Evolutionary conservation across 352 stramenopile species (phyloP).

Genomic region (Pythium insidiosum): DNA sequence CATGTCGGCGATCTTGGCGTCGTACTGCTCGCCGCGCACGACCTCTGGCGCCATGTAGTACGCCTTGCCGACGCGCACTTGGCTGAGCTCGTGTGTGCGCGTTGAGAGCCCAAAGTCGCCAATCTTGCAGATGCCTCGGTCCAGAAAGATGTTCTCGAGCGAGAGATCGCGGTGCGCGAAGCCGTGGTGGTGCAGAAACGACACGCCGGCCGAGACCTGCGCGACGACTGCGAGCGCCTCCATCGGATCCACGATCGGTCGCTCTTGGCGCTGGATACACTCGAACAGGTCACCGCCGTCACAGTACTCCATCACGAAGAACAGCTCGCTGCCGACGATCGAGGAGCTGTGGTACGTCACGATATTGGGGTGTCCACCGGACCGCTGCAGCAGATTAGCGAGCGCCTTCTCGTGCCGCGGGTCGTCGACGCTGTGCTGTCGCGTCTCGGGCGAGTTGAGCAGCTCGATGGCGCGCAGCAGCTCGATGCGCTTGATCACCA

Average conservation of each 20-base stretch:
- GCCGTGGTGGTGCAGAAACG: slow-evolving; percentile 31
- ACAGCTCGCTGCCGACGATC: slow-evolving; percentile 27
- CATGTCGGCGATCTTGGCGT: slow-evolving; percentile 38
- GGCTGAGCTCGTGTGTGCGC: slow-evolving; percentile 12
- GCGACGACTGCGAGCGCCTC: slow-evolving; percentile 26
- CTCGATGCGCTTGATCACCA: slow-evolving; percentile 44
- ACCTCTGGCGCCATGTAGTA: slow-evolving; percentile 65
- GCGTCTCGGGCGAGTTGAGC: slow-evolving; percentile 10
- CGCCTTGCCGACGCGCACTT: slow-evolving; percentile 42
- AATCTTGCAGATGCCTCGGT: slow-evolving; percentile 30
- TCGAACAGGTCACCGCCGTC: slow-evolving; percentile 34
- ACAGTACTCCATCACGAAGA: slow-evolving; percentile 54
- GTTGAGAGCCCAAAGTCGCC: slow-evolving; percentile 49
- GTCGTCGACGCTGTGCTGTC: slow-evolving; percentile 23
- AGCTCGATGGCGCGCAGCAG: slow-evolving; percentile 22
- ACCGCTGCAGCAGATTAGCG: slow-evolving; percentile 18
- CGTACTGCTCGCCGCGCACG: slow-evolving; percentile 26
- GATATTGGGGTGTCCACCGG: slow-evolving; percentile 33
- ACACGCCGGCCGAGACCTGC: slow-evolving; percentile 28
- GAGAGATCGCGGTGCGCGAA: slow-evolving; percentile 46
- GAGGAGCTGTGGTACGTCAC: slow-evolving; percentile 40
- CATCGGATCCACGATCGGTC: slow-evolving; percentile 7
- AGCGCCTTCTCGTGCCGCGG: slow-evolving; percentile 35
- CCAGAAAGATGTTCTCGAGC: slow-evolving; percentile 39
- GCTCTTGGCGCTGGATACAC: slow-evolving; percentile 8